phyloP scores from a whole-genome alignment of 805 yeast genomes.

The Kregervanrija delftensis region DNA sequence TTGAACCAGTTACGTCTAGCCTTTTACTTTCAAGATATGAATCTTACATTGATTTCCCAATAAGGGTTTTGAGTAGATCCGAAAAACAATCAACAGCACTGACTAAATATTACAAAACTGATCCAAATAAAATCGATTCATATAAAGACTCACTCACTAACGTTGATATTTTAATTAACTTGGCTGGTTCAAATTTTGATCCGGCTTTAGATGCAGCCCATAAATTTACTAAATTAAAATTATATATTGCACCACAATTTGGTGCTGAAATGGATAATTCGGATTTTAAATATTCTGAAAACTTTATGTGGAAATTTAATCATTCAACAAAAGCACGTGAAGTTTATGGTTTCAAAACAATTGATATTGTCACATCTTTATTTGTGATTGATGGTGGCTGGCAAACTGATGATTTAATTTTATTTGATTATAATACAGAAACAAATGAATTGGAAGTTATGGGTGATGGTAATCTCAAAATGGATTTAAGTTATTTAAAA shows the following conservation, averaged over 20 bases:
- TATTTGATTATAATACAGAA: constrained; percentile 32
- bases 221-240: constrained; percentile 32
- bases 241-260: constrained; percentile 56
- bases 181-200: constrained; percentile 28
- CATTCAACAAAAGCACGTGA: constrained; percentile 35
- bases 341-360: constrained; percentile 37
- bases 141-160: constrained; percentile 36
- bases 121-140: constrained; percentile 21
- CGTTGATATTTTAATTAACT: constrained; percentile 44
- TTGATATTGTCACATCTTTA: constrained; percentile 34
- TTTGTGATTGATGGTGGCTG: constrained; percentile 33
- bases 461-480: constrained; percentile 33
- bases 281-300: constrained; percentile 10
- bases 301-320: constrained; percentile 21
- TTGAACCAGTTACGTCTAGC: constrained; percentile 40
- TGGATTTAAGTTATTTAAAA: constrained; percentile 30
- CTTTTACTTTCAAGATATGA: constrained; percentile 36
- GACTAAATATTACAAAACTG: constrained; percentile 34
- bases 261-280: constrained; percentile 38
- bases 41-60: constrained; percentile 38
- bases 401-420: constrained; percentile 29
- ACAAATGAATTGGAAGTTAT: constrained; percentile 29
- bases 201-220: constrained; percentile 34
- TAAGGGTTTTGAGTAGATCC: constrained; percentile 44
- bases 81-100: constrained; percentile 27